Conservation (phyloP, 352 stramenopile species). For the Globisporangium parvum region DNA sequence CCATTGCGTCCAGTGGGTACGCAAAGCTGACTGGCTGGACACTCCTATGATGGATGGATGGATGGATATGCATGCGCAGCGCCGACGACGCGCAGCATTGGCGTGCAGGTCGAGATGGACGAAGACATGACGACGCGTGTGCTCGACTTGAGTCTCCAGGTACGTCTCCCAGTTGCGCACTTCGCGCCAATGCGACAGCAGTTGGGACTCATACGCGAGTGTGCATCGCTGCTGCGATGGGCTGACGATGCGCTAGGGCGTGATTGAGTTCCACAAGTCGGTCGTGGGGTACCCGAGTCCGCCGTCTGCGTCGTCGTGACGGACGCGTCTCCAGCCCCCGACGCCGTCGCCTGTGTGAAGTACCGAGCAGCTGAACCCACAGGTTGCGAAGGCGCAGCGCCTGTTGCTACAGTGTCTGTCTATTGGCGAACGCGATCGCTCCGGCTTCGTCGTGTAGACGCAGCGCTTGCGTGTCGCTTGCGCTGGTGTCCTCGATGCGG, state of each 20-base stretch:
- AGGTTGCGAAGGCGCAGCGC: background rate
- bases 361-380: background rate
- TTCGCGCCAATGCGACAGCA: too few relatives aligned
- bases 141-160: constrained; percentile 72
- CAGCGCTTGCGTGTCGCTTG: background rate
- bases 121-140: constrained; percentile 74
- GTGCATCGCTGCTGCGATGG: too few relatives aligned
- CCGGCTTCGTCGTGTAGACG: background rate
- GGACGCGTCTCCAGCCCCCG: background rate
- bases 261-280: constrained; percentile 68
- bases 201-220: too few relatives aligned
- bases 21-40: too few relatives aligned
- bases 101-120: constrained; percentile 73
- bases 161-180: constrained; percentile 7
- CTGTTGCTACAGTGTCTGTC: background rate
- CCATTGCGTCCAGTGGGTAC: too few relatives aligned
- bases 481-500: too few relatives aligned
- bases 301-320: constrained; percentile 19
- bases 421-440: constrained; percentile 5
- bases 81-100: constrained; percentile 55
- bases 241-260: constrained; percentile 37
- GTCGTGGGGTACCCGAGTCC: constrained; percentile 41
- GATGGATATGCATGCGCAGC: constrained; percentile 17
- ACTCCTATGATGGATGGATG: background rate
- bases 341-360: background rate